These are phyloP conservation scores for Verbascum thapsus DNA, from an alignment of 257 asterid genomes.

Conservation along the genomic window DNA sequence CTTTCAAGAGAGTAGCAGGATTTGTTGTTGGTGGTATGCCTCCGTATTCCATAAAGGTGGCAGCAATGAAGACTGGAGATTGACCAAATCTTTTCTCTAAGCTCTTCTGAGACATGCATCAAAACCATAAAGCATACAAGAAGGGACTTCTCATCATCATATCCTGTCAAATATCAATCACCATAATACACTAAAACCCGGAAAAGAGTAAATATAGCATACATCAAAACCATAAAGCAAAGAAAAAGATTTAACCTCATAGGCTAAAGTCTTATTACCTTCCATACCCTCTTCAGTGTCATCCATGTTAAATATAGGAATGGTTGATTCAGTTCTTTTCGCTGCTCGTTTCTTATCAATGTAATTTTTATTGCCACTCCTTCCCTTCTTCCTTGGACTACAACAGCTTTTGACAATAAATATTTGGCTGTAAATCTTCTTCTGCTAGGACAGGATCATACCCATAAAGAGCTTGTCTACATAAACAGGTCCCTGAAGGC, in stretches of 20 bases:
- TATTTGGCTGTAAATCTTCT: slow-evolving; percentile 63
- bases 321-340: slow-evolving; percentile 48
- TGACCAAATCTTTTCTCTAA: slow-evolving; percentile 95
- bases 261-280: slow-evolving; percentile 32
- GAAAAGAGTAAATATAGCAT: not conserved
- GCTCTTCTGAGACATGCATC: slow-evolving; percentile 94
- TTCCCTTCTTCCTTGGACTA: slow-evolving; percentile 58
- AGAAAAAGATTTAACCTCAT: not conserved
- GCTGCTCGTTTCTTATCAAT: slow-evolving; percentile 40
- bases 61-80: slow-evolving; percentile 91
- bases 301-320: slow-evolving; percentile 49
- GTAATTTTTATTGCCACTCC: slow-evolving; percentile 41
- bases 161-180: slow-evolving; percentile 59
- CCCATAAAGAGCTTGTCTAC: slow-evolving; percentile 59
- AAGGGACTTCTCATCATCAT: slow-evolving; percentile 83
- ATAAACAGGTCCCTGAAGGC: slow-evolving; percentile 63
- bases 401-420: slow-evolving; percentile 67
- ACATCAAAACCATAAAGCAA: not conserved
- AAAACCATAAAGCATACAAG: too few species aligned
- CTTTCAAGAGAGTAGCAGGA: slow-evolving; percentile 80
- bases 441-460: slow-evolving; percentile 60
- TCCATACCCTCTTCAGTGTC: slow-evolving; percentile 49
- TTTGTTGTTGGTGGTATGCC: slow-evolving; percentile 89
- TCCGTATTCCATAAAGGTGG: slow-evolving; percentile 90
- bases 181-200: not conserved